phyloP scores from a whole-genome alignment of 495 filamentous ascomycete species.

The Penicillium manginii region DNA sequence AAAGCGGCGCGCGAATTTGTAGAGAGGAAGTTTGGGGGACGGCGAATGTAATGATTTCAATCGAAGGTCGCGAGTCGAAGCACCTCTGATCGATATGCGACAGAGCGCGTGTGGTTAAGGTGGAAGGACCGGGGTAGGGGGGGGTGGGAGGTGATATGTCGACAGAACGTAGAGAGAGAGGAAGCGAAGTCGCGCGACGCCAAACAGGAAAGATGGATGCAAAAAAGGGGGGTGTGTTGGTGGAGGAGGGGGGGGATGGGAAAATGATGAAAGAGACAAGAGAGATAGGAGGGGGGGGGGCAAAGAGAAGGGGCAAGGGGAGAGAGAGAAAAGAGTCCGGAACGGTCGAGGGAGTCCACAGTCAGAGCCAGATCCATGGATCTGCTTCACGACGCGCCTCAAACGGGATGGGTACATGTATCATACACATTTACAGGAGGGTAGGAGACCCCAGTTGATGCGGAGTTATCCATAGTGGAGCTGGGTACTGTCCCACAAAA shows the following conservation, averaged over 20 bases:
- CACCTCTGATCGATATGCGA: conserved; percentile 32
- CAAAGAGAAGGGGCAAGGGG: conserved; percentile 19
- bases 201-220: conserved; percentile 25
- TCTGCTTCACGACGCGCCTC: conserved; percentile 37
- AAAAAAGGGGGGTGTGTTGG: conserved; percentile 27
- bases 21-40: conserved; percentile 13
- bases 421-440: conserved; percentile 13
- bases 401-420: conserved; percentile 17
- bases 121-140: conserved; percentile 7
- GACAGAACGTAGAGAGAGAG: conserved; percentile 23
- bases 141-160: conserved; percentile 16
- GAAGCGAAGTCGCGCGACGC: conserved; percentile 17
- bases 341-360: conserved; percentile 32
- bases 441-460: not conserved
- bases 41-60: conserved; percentile 20
- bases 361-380: conserved; percentile 37
- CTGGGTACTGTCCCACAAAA: conserved; percentile 16
- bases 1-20: conserved; percentile 1
- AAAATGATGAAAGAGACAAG: conserved; percentile 21
- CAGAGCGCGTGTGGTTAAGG: conserved; percentile 23
- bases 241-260: conserved; percentile 17
- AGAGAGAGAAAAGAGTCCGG: conserved; percentile 36
- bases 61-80: conserved; percentile 13
- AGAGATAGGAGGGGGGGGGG: conserved; percentile 22
- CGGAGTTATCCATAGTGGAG: not conserved